Conservation (phyloP, 495 filamentous ascomycete genomes). For the Hypoxylon lenormandii region DNA sequence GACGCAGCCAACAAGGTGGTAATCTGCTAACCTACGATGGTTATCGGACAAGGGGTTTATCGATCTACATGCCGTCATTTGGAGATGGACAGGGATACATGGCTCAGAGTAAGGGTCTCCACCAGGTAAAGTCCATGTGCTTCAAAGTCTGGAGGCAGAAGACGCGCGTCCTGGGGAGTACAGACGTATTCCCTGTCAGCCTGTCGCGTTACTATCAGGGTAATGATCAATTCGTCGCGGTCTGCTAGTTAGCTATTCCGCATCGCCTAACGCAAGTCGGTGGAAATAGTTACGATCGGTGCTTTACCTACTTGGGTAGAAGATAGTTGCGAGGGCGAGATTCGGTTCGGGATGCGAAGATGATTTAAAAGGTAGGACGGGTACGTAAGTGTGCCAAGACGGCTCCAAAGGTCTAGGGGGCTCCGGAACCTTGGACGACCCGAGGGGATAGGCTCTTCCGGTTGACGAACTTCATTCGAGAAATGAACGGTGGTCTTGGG, state of each 20-base stretch:
- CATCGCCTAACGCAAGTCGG: constrained; percentile 14
- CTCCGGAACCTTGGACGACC: constrained; percentile 26
- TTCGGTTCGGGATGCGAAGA: constrained; percentile 12
- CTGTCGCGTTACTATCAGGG: constrained; percentile 1
- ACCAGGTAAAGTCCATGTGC: constrained; percentile 37
- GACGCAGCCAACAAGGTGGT: constrained; percentile 27
- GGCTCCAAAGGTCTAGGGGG: constrained; percentile 2
- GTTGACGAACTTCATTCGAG: constrained; percentile 22
- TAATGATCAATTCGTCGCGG: constrained; percentile 12
- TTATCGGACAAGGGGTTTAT: constrained; percentile 33
- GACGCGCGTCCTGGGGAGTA: constrained; percentile 46
- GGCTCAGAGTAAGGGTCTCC: constrained; percentile 28
- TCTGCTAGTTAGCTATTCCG: constrained; percentile 8
- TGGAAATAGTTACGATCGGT: constrained; percentile 5
- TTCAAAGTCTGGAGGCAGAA: constrained; percentile 30
- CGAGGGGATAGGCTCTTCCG: constrained; percentile 17
- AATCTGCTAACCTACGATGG: constrained; percentile 28
- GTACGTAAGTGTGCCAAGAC: constrained; percentile 4
- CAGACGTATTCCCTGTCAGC: constrained; percentile 21
- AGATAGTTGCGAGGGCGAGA: constrained; percentile 13
- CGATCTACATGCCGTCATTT: constrained; percentile 48
- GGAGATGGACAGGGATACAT: constrained; percentile 39
- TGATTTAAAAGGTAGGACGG: not conserved
- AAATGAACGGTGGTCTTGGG: constrained; percentile 18
- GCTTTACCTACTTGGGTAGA: not conserved